phyloP scores from a whole-genome alignment of 768 basidiomycete genomes.

The Pleurotus salmoneostramineus region DNA sequence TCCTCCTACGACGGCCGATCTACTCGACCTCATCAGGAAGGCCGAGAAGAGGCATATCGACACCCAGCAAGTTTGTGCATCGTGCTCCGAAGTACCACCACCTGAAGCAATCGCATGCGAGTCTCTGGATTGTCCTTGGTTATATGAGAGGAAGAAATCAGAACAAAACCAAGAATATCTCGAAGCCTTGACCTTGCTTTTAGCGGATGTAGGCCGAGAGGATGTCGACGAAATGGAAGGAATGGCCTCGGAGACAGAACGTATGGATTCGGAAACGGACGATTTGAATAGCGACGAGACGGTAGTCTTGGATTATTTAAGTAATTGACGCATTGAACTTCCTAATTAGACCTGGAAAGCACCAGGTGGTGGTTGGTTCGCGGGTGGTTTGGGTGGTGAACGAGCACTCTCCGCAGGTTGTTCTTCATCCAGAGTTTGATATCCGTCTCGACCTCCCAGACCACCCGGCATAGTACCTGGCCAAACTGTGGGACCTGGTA shows the following conservation, averaged over 20 bases:
- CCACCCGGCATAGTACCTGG: conserved; percentile 64
- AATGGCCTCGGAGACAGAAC: background rate
- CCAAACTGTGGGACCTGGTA: conserved; percentile 46
- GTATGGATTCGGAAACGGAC: background rate
- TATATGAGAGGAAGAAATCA: conserved; percentile 66
- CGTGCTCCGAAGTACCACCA: conserved; percentile 57
- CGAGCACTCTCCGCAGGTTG: conserved; percentile 19
- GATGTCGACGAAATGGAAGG: conserved; percentile 14
- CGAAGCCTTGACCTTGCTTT: conserved; percentile 25
- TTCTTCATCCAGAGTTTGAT: conserved; percentile 62
- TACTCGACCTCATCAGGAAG: conserved; percentile 49
- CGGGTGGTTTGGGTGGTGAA: conserved; percentile 20
- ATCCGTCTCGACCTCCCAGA: conserved; percentile 52
- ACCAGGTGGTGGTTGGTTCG: conserved; percentile 15
- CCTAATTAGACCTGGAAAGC: background rate
- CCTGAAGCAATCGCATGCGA: conserved; percentile 69
- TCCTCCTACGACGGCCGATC: conserved; percentile 50
- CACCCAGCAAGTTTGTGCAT: conserved; percentile 67
- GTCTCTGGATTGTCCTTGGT: conserved; percentile 83
- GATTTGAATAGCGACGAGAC: conserved; percentile 4
- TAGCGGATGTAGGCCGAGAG: conserved; percentile 26
- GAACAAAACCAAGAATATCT: conserved; percentile 38
- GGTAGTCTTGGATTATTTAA: conserved; percentile 11
- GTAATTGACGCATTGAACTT: background rate
- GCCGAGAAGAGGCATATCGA: conserved; percentile 52